Conservation (phyloP, 768 basidiomycete species). For the Gelatoporia subvermispora region DNA sequence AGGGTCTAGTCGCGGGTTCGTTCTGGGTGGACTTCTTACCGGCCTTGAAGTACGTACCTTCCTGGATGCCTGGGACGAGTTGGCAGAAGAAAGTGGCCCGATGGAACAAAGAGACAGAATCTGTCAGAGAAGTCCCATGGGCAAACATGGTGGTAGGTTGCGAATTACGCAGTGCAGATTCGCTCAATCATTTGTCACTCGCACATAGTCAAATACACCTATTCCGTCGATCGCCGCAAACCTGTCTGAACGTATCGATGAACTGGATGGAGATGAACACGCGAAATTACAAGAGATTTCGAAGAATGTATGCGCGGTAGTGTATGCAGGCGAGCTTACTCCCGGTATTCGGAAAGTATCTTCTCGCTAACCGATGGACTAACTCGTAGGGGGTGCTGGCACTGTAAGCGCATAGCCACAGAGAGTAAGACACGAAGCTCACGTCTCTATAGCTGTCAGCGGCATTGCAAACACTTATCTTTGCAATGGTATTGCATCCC, state of each 20-base stretch:
- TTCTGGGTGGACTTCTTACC: not conserved
- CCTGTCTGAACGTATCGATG: conserved; percentile 11
- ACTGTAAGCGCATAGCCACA: not conserved
- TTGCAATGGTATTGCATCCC: conserved; percentile 22
- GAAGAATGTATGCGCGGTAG: conserved; percentile 9
- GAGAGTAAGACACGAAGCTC: not conserved
- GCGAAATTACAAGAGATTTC: conserved; percentile 6
- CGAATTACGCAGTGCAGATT: conserved; percentile 17
- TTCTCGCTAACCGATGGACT: not conserved
- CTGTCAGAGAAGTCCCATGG: not conserved
- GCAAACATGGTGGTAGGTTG: conserved; percentile 12
- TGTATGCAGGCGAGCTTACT: conserved; percentile 10
- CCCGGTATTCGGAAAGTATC: not conserved
- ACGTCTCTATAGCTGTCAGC: conserved; percentile 21
- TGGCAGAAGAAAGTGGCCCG: not conserved
- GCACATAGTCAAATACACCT: conserved; percentile 5
- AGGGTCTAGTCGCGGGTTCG: not conserved
- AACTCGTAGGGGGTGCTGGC: not conserved
- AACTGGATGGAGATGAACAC: conserved; percentile 8
- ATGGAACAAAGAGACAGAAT: not conserved
- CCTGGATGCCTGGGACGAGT: not conserved
- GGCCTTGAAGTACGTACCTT: not conserved
- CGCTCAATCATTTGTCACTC: not conserved
- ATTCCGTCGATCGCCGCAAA: conserved; percentile 8
- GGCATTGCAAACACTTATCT: conserved; percentile 15